Conservation (phyloP, 257 asterid species). For the Orobanche coerulescens region DNA sequence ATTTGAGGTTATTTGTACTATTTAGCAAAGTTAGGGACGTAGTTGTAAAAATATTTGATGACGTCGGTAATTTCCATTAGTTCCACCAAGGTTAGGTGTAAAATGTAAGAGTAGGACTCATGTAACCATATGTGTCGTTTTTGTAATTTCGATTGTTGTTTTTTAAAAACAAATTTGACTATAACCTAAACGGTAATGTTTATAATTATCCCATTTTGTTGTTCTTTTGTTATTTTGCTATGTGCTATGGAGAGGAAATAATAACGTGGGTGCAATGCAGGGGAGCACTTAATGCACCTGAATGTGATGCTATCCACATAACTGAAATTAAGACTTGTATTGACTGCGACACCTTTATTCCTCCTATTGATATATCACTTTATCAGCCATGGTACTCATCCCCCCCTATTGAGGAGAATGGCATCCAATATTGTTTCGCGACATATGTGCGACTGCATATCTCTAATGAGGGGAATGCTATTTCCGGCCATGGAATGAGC, state of each 20-base stretch:
- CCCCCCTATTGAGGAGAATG: slow-evolving; percentile 52
- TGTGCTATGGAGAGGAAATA: not conserved
- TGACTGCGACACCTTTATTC: slow-evolving; percentile 85
- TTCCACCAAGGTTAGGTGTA: not conserved
- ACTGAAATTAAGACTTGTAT: slow-evolving; percentile 60
- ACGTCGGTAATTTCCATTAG: not conserved
- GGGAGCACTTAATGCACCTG: slow-evolving; percentile 73
- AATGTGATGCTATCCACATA: slow-evolving; percentile 80
- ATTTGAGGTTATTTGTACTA: not conserved
- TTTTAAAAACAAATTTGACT: too few species aligned
- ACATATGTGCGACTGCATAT: slow-evolving; percentile 64
- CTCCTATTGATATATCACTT: slow-evolving; percentile 55
- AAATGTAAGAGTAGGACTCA: not conserved
- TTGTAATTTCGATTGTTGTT: too few species aligned
- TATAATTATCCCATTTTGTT: not conserved
- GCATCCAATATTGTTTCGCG: slow-evolving; percentile 45
- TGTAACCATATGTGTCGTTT: too few species aligned
- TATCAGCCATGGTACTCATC: slow-evolving; percentile 92
- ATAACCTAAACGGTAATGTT: not conserved
- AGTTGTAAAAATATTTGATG: not conserved
- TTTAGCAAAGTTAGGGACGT: not conserved
- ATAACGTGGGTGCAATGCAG: slow-evolving; percentile 36
- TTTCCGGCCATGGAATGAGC: slow-evolving; percentile 5
- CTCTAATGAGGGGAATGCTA: slow-evolving; percentile 14
- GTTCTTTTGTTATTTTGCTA: not conserved